Percentiles rank a stretch among this genome's conserved stretches.
Evolutionary conservation across 345 rosid genomes (phyloP).

Genomic region (Rhodamnia rubescens): DNA sequence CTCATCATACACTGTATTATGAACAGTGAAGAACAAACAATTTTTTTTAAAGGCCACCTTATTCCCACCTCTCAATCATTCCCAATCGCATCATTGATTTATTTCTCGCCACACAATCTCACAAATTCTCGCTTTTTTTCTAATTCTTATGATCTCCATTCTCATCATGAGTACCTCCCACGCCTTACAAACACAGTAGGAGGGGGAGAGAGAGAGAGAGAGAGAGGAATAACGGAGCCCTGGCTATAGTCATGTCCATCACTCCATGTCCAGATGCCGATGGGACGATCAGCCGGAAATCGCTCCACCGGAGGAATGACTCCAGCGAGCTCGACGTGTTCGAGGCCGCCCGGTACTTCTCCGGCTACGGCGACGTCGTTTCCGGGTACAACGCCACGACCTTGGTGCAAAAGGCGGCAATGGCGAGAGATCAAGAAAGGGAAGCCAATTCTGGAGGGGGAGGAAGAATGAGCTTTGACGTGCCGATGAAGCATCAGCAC

Average conservation of each 20-base stretch:
- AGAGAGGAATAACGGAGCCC: not conserved
- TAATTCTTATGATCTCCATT: not conserved
- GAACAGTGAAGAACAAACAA: not conserved
- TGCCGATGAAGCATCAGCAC: slow-evolving; percentile 34
- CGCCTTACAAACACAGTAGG: not conserved
- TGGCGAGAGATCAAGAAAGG: slow-evolving; percentile 16
- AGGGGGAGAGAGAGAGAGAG: not conserved
- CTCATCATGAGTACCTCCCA: slow-evolving; percentile 3
- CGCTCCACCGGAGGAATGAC: slow-evolving; percentile 40
- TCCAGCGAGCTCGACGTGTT: slow-evolving; percentile 87
- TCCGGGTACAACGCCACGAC: slow-evolving; percentile 10
- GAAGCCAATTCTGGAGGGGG: slow-evolving; percentile 37
- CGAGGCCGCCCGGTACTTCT: slow-evolving; percentile 80
- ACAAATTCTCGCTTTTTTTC: slow-evolving; percentile 5
- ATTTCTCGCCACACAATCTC: not conserved
- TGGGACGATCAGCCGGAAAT: slow-evolving; percentile 25
- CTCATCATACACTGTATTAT: not conserved
- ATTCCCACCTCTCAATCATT: slow-evolving; percentile 47
- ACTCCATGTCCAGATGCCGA: slow-evolving; percentile 41
- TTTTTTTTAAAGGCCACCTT: not conserved
- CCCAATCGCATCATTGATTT: slow-evolving; percentile 6
- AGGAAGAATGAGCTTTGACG: slow-evolving; percentile 62
- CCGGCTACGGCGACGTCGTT: slow-evolving; percentile 39
- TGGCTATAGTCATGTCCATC: slow-evolving; percentile 38
- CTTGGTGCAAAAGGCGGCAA: slow-evolving; percentile 26